phyloP scores from a whole-genome alignment of 2,329 filamentous ascomycete species.

The Reticulascus tulasneorum region DNA sequence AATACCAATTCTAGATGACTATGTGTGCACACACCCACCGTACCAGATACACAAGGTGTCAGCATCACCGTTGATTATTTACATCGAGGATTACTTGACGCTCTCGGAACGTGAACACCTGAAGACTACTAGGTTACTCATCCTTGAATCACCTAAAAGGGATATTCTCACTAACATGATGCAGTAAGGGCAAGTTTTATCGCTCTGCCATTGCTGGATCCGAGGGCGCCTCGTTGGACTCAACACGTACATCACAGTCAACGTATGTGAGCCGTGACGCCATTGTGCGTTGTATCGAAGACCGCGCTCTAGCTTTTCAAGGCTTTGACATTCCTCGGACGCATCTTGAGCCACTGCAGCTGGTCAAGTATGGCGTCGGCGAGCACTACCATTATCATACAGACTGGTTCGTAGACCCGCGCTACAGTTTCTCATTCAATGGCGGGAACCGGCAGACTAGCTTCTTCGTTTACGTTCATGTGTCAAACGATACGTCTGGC shows the following conservation, averaged over 20 bases:
- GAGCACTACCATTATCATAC: constrained; percentile 47
- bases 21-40: constrained; percentile 23
- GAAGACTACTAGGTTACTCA: no score
- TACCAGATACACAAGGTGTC: constrained; percentile 42
- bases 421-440: constrained; percentile 26
- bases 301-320: constrained; percentile 42
- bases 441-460: constrained; percentile 42
- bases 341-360: constrained; percentile 43
- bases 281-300: constrained; percentile 42
- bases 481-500: constrained; percentile 34
- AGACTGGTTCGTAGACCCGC: constrained; percentile 43
- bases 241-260: constrained; percentile 43
- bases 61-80: constrained; percentile 45
- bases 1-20: constrained; percentile 5
- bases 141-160: no score
- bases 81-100: constrained; percentile 43
- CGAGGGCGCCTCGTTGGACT: no score
- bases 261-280: constrained; percentile 38
- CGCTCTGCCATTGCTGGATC: no score
- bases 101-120: constrained; percentile 36
- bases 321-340: constrained; percentile 31
- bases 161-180: constrained; percentile 11
- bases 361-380: constrained; percentile 40
- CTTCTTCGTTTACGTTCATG: constrained; percentile 45
- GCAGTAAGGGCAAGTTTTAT: constrained; percentile 38